These are phyloP conservation scores for Aureobasidium musti DNA, from an alignment of 2,329 filamentous ascomycete species.

Conservation along the genomic window DNA sequence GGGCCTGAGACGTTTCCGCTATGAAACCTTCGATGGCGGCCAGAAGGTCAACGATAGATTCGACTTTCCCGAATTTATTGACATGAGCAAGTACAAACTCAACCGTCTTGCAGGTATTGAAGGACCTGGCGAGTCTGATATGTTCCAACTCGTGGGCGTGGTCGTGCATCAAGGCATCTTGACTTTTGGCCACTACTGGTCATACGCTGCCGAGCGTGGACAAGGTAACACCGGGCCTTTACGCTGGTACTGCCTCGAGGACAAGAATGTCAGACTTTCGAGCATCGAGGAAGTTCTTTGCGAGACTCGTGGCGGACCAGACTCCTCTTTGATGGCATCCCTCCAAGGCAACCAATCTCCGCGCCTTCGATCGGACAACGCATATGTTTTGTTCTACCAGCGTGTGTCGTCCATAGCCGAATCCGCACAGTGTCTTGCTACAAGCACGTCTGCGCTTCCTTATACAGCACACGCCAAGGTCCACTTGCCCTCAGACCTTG, in stretches of 20 bases:
- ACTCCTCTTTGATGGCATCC: constrained; percentile 62
- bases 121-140: constrained; percentile 62
- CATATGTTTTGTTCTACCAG: constrained; percentile 98
- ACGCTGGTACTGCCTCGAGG: constrained; percentile 90
- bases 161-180: constrained; percentile 91
- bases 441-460: not conserved
- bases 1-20: constrained; percentile 86
- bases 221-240: not conserved
- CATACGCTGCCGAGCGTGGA: constrained; percentile 62
- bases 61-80: constrained; percentile 77
- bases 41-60: constrained; percentile 97
- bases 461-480: constrained; percentile 51
- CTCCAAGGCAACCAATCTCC: constrained; percentile 44
- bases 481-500: constrained; percentile 49
- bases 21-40: constrained; percentile 71
- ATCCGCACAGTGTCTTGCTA: not conserved
- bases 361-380: constrained; percentile 57
- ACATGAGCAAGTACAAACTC: constrained; percentile 90
- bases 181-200: constrained; percentile 96
- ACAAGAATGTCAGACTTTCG: constrained; percentile 76
- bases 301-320: constrained; percentile 66
- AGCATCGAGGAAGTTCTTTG: constrained; percentile 71
- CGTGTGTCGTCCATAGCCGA: constrained; percentile 65
- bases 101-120: constrained; percentile 71
- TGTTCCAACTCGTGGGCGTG: constrained; percentile 92